phyloP scores from a whole-genome alignment of 176 grass and related monocot genomes.

The Cenchrus americanus region DNA sequence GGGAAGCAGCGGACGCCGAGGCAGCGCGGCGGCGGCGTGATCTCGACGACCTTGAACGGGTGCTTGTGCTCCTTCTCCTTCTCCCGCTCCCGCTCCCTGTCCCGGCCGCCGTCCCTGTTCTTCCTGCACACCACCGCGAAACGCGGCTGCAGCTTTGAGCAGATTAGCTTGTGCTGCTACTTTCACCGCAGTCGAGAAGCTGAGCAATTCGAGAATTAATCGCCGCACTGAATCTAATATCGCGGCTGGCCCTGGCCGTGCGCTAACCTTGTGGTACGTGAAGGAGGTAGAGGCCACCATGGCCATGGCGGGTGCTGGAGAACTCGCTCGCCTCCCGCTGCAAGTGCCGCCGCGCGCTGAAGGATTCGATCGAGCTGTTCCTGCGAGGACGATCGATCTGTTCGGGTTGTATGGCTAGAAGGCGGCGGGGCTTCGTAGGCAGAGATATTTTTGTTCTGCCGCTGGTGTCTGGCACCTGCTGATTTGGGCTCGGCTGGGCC shows the following conservation, averaged over 20 bases:
- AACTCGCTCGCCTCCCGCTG: no score
- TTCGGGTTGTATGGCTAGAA: no score
- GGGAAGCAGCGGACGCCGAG: conserved; percentile 95
- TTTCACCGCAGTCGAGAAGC: no score
- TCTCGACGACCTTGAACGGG: conserved; percentile 90
- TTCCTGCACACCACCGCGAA: conserved; percentile 76
- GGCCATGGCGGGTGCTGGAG: conserved; percentile 45
- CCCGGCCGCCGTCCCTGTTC: conserved; percentile 56
- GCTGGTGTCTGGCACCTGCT: no score
- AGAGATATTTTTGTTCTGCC: no score
- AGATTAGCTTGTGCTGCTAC: neutral
- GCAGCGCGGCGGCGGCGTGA: conserved; percentile 83
- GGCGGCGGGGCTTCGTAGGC: no score
- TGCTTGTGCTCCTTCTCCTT: conserved; percentile 66
- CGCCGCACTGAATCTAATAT: neutral
- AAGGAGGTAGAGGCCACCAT: conserved; percentile 68
- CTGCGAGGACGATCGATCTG: no score
- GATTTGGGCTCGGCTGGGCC: no score
- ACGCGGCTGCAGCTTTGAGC: conserved; percentile 37
- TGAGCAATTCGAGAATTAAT: neutral
- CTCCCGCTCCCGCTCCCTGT: conserved; percentile 59
- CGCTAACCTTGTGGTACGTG: conserved; percentile 59
- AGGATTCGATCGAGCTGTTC: no score
- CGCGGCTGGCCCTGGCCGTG: no score
- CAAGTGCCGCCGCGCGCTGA: no score